phyloP scores from a whole-genome alignment of 1,139 yeast species.

The Geotrichum reessii region DNA sequence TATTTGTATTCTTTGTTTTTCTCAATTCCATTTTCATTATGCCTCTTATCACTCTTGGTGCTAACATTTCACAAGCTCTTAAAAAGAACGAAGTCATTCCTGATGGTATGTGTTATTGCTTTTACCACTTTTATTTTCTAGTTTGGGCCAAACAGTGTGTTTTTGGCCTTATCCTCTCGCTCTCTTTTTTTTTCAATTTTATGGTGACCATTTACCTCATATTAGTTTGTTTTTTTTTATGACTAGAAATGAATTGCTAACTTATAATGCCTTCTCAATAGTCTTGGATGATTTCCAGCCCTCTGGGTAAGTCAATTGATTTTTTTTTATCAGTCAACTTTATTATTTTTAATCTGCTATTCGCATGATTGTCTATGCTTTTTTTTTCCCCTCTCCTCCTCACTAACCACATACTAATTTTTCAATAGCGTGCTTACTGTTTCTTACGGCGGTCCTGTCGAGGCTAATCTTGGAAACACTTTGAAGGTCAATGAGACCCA shows the following conservation, averaged over 20 bases:
- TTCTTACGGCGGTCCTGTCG: conserved; percentile 47
- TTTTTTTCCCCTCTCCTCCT: background rate
- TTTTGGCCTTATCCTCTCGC: background rate
- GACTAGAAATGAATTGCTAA: background rate
- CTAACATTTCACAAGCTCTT: conserved; percentile 57
- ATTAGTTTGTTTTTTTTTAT: background rate
- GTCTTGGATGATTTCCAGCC: conserved; percentile 37
- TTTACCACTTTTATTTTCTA: background rate
- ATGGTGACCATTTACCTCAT: too few relatives aligned
- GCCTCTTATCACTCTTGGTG: conserved; percentile 46
- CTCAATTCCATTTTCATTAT: background rate
- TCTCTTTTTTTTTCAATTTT: background rate
- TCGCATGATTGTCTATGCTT: background rate
- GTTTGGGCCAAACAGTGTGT: background rate
- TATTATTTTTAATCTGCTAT: background rate
- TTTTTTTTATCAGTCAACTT: conserved; percentile 2
- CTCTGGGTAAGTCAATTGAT: conserved; percentile 24
- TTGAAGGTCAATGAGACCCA: conserved; percentile 63
- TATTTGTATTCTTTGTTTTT: background rate
- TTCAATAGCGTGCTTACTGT: conserved; percentile 39
- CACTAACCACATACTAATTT: background rate
- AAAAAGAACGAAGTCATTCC: conserved; percentile 58
- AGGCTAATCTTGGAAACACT: conserved; percentile 77
- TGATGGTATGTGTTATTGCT: conserved; percentile 46
- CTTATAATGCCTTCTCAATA: background rate